Percentiles rank a stretch among this genome's conserved stretches.
Conservation (phyloP, 805 yeast genomes). For the Candida railenensis region DNA sequence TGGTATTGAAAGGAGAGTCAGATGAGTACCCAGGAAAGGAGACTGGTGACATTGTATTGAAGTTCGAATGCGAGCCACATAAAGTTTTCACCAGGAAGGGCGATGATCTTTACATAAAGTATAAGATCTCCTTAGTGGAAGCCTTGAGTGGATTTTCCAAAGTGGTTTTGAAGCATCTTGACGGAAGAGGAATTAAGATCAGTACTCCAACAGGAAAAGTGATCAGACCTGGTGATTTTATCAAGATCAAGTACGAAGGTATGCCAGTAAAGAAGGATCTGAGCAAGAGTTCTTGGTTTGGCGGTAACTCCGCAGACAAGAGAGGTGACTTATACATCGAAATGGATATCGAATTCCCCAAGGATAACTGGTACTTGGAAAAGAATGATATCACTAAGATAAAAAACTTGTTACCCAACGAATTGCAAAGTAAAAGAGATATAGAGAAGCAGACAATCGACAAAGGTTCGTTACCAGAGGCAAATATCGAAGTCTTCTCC, state of each 20-base stretch:
- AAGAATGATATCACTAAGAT: slow-evolving; percentile 58
- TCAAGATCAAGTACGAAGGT: slow-evolving; percentile 72
- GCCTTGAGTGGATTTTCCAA: slow-evolving; percentile 81
- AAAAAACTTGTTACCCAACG: slow-evolving; percentile 53
- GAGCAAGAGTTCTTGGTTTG: slow-evolving; percentile 25
- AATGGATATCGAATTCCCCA: slow-evolving; percentile 77
- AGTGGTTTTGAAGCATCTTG: slow-evolving; percentile 68
- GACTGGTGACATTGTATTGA: slow-evolving; percentile 77
- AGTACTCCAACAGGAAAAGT: slow-evolving; percentile 78
- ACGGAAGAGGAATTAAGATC: slow-evolving; percentile 69
- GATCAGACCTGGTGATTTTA: slow-evolving; percentile 68
- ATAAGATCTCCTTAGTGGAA: slow-evolving; percentile 69
- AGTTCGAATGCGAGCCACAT: slow-evolving; percentile 52
- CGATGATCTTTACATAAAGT: slow-evolving; percentile 60
- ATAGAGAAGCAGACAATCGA: slow-evolving; percentile 22
- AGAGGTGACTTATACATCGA: slow-evolving; percentile 72
- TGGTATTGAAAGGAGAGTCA: slow-evolving; percentile 66
- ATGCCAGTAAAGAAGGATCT: slow-evolving; percentile 61
- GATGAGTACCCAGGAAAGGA: slow-evolving; percentile 72
- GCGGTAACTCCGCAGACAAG: slow-evolving; percentile 13
- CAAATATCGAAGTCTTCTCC: slow-evolving; percentile 36
- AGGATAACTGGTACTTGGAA: slow-evolving; percentile 81
- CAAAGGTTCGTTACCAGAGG: slow-evolving; percentile 28
- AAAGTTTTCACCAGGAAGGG: slow-evolving; percentile 53
- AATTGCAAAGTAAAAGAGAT: slow-evolving; percentile 22